These are phyloP conservation scores for Anthostomella pinea DNA, from an alignment of 2,329 filamentous ascomycete species.

Conservation along the genomic window DNA sequence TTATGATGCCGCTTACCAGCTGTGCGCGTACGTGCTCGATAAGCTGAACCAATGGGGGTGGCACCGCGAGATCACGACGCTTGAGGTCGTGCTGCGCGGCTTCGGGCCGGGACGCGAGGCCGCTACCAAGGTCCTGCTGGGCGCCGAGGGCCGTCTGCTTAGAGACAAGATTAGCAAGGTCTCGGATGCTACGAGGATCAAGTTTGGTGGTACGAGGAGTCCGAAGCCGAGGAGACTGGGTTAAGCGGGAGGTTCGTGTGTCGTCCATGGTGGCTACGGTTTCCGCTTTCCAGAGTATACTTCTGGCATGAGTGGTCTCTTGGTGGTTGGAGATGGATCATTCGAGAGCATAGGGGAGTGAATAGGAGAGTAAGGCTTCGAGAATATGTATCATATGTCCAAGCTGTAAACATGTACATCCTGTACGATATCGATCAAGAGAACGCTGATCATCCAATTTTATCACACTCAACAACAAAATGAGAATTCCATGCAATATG, in stretches of 20 bases:
- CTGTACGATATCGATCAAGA: constrained; percentile 21
- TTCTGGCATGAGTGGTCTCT: too few relatives aligned
- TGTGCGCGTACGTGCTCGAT: constrained; percentile 79
- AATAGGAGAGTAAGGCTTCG: constrained; percentile 4
- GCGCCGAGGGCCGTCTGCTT: constrained; percentile 75
- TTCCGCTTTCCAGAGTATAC: too few relatives aligned
- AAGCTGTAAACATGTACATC: constrained; percentile 20
- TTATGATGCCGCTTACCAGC: constrained; percentile 91
- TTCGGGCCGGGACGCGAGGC: constrained; percentile 88
- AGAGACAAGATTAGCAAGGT: constrained; percentile 74
- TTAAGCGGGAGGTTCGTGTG: constrained; percentile 19
- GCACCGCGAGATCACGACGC: constrained; percentile 67
- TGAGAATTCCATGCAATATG: constrained; percentile 5
- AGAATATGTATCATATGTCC: constrained; percentile 28
- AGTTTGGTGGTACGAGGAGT: constrained; percentile 93
- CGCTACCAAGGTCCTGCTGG: constrained; percentile 83
- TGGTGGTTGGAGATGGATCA: too few relatives aligned
- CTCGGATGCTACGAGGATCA: constrained; percentile 82
- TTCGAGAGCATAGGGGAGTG: background rate
- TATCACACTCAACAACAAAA: constrained; percentile 4
- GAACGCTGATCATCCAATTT: constrained; percentile 6
- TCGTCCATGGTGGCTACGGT: too few relatives aligned
- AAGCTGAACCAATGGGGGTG: constrained; percentile 80
- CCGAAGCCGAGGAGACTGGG: constrained; percentile 75
- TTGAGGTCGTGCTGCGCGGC: constrained; percentile 81